Evolutionary conservation across 148 eudicot genomes (phyloP), one percentile per base, ranked within the genome.

Genomic region (Camellia granthamiana): DNA sequence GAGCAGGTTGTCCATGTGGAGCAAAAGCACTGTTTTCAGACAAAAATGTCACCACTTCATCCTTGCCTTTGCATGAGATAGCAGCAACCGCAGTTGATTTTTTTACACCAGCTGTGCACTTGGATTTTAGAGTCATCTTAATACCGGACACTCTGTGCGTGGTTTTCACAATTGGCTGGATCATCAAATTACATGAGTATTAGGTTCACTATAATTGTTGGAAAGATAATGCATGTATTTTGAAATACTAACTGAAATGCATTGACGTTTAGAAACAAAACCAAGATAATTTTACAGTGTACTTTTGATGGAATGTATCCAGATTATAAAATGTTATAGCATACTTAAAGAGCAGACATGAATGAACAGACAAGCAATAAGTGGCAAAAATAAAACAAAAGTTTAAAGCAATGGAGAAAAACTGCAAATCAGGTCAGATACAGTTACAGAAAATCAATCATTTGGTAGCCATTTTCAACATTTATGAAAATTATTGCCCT

Each of bases 121-220:
- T 90, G 41, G 86, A 80, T 80, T 87, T 85, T 73, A 79, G 78
- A 55, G 65, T 78, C 81, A 77, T 81, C 51, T 49, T 87, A 77
- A 79, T 66, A 77, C 81, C 75, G 60, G 86, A 76, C 67, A 16
- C 77, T 82, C 74, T 83, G 62, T 72, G 61, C 59, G 84, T 68
- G 13, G 78, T 75, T 82, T 79, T 87, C 77, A 74, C 78, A 79
- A 77, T 80, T 83, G 88, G 89, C 98, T 90, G 89, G 62, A 80
- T 75, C 8, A 71, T 67, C 72, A 81, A 71, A 69, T 15, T 44
- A 63, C 47, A 64, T n/a, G 41, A 51, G 44, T 77, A 10, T 4
- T 47, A 21, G 66, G 15, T 44, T 67, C 6, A 14, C 54, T 5
- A 18, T 41, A 78, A 6, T 43, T 18, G 43, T 41, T 38, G 52